Evolutionary conservation across 108 stramenopile genomes (phyloP).

Genomic region (Skeletonema grethae): DNA sequence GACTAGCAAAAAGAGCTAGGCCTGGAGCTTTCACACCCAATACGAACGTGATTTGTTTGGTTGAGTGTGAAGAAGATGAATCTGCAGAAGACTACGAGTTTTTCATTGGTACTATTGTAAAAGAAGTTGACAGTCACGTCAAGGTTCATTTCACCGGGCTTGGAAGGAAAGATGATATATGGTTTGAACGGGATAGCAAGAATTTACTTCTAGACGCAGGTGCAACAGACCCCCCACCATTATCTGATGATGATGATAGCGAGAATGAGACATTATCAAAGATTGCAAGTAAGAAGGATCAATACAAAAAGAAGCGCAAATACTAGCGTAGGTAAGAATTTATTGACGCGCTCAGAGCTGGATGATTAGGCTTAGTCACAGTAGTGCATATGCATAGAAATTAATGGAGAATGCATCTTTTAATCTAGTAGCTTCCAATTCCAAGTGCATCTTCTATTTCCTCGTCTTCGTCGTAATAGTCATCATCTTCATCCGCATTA

Average conservation of each 20-base stretch:
- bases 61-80: constrained; percentile 25
- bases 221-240: constrained; percentile 22
- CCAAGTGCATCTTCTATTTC: constrained; percentile 83
- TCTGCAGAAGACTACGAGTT: constrained; percentile 60
- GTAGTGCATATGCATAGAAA: background rate
- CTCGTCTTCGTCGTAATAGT: constrained; percentile 75
- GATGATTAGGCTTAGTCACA: background rate
- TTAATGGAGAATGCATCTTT: background rate
- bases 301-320: background rate
- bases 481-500: constrained; percentile 45
- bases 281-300: background rate
- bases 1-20: constrained; percentile 42
- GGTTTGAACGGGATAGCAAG: constrained; percentile 64
- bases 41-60: constrained; percentile 46
- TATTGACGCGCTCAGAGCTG: background rate
- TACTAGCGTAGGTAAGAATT: background rate
- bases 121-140: constrained; percentile 64
- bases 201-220: constrained; percentile 82
- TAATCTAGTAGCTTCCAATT: constrained; percentile 63
- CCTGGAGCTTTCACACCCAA: constrained; percentile 28
- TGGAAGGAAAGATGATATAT: constrained; percentile 70
- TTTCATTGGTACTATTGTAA: constrained; percentile 68
- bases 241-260: constrained; percentile 8
- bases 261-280: constrained; percentile 7
- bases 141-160: constrained; percentile 74